These are phyloP conservation scores for Lagenidium giganteum DNA, from an alignment of 352 stramenopile species.

Conservation along the genomic window DNA sequence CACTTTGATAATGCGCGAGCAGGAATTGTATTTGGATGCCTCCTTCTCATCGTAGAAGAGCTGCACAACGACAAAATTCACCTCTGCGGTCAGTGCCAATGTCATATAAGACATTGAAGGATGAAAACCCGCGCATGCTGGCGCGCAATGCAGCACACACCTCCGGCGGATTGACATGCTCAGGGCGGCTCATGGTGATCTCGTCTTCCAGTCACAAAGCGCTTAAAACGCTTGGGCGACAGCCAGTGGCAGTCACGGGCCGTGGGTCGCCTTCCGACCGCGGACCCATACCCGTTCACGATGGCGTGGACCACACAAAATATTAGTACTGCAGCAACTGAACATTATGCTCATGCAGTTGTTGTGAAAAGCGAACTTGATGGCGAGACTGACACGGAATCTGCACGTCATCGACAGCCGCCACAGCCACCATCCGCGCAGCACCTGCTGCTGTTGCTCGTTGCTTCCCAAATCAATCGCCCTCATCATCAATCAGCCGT, in stretches of 20 bases:
- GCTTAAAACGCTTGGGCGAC: constrained; percentile 12
- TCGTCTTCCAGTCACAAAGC: constrained; percentile 5
- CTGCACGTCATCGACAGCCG: too few relatives aligned
- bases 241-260: constrained; percentile 18
- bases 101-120: too few relatives aligned
- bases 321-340: too few relatives aligned
- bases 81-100: too few relatives aligned
- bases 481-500: too few relatives aligned
- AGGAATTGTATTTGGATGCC: constrained; percentile 91
- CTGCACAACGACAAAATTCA: constrained; percentile 42
- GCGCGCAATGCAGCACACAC: constrained; percentile 31
- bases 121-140: too few relatives aligned
- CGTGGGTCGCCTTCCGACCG: neutral
- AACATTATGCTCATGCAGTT: too few relatives aligned
- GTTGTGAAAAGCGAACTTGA: too few relatives aligned
- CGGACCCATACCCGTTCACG: constrained; percentile 3
- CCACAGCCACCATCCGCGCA: too few relatives aligned
- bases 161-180: constrained; percentile 82
- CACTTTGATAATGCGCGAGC: constrained; percentile 90
- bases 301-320: constrained; percentile 6
- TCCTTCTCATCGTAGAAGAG: constrained; percentile 92
- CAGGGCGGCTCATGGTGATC: constrained; percentile 71
- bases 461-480: too few relatives aligned
- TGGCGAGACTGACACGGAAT: too few relatives aligned
- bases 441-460: too few relatives aligned